phyloP scores from a whole-genome alignment of 202 grass and related monocot species.

The Musa balbisiana region DNA sequence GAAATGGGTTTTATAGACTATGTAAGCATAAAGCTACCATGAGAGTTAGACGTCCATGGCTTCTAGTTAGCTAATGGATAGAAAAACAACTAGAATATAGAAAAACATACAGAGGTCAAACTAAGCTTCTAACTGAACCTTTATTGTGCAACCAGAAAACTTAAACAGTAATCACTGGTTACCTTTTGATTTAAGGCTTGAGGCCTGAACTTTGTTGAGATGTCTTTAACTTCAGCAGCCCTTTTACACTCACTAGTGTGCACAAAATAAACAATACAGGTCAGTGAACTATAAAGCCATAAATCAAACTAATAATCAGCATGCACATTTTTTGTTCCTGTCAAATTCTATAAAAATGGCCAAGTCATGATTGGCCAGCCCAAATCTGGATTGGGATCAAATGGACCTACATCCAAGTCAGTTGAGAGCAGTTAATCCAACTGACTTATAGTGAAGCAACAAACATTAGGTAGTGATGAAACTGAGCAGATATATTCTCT shows the following conservation, averaged over 20 bases:
- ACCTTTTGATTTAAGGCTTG: conserved; percentile 65
- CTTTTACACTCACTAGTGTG: conserved; percentile 38
- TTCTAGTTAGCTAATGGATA: not conserved
- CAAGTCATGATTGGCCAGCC: not conserved
- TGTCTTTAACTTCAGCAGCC: conserved; percentile 30
- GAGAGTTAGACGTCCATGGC: not conserved
- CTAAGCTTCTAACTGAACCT: conserved; percentile 10
- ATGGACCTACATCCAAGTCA: no score
- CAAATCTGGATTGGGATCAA: not conserved
- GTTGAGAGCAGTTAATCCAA: no score
- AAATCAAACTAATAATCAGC: not conserved
- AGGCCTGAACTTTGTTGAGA: conserved; percentile 60
- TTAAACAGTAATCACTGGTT: conserved; percentile 6
- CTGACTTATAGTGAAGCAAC: no score
- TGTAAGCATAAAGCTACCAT: not conserved
- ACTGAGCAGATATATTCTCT: no score
- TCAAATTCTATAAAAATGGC: not conserved
- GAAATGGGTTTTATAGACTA: not conserved
- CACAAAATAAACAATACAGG: conserved; percentile 1
- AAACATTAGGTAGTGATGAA: no score
- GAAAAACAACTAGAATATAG: not conserved
- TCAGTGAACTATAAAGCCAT: not conserved
- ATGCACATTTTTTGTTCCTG: not conserved
- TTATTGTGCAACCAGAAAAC: conserved; percentile 11
- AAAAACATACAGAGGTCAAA: not conserved